phyloP scores from a whole-genome alignment of 768 basidiomycete genomes.

The Tulasnella sp. region DNA sequence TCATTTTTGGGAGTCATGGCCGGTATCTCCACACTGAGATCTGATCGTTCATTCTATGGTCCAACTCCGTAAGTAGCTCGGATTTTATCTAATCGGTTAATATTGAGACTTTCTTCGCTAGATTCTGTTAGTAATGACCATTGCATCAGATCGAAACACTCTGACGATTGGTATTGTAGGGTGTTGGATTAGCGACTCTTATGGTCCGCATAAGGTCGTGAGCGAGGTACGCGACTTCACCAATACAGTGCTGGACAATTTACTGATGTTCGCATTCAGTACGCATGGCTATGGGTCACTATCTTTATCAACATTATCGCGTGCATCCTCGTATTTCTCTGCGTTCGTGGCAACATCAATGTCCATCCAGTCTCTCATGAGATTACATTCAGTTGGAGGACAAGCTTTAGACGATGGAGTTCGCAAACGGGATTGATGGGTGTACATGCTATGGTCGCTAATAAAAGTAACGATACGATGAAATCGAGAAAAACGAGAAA shows the following conservation, averaged over 20 bases:
- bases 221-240: conserved; percentile 1
- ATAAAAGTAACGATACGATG: neutral
- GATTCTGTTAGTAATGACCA: neutral
- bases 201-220: neutral
- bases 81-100: neutral
- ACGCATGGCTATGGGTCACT: conserved; percentile 11
- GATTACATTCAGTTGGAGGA: conserved; percentile 7
- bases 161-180: conserved; percentile 9
- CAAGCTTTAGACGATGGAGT: conserved; percentile 5
- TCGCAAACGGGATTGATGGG: neutral
- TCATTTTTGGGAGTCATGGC: conserved; percentile 5
- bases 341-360: conserved; percentile 14
- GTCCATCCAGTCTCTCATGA: conserved; percentile 9
- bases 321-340: conserved; percentile 13
- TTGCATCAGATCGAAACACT: neutral
- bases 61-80: conserved; percentile 10
- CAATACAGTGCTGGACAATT: neutral
- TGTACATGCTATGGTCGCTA: neutral
- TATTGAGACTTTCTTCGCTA: neutral
- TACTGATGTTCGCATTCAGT: neutral
- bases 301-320: conserved; percentile 5
- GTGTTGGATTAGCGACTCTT: conserved; percentile 16
- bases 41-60: neutral
- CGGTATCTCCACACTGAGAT: neutral
- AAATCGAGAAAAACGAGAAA: neutral